phyloP scores from a whole-genome alignment of 2,329 filamentous ascomycete species.

The Endothia cerciana region DNA sequence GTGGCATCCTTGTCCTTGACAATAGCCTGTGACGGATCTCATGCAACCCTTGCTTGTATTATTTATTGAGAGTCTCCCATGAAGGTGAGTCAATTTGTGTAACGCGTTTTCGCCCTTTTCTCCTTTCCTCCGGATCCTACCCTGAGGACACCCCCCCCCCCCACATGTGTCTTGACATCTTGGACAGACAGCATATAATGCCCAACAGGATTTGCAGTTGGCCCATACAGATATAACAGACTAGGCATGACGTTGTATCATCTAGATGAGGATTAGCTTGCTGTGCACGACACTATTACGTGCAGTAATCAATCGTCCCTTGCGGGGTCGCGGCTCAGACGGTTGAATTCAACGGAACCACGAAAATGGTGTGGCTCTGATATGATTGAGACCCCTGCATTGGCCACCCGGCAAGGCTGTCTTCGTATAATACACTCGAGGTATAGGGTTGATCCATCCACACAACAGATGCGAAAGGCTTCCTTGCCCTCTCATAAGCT shows the following conservation, averaged over 20 bases:
- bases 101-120: too few relatives aligned
- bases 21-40: neutral
- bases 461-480: neutral
- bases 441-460: neutral
- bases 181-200: neutral
- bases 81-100: too few relatives aligned
- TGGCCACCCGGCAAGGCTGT: neutral
- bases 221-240: neutral
- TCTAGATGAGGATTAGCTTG: neutral
- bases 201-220: neutral
- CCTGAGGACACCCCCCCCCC: neutral
- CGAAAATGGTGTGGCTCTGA: neutral
- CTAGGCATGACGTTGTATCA: neutral
- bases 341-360: slow-evolving; percentile 5
- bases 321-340: neutral
- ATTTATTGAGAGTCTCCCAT: too few relatives aligned
- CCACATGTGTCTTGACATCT: neutral
- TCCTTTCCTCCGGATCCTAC: neutral
- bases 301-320: neutral
- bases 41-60: neutral
- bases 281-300: neutral
- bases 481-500: neutral
- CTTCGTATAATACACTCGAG: neutral
- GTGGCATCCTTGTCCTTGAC: too few relatives aligned
- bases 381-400: neutral